Evolutionary conservation across 1,139 yeast genomes (phyloP), one percentile per base, ranked within the genome.

Genomic region (Sporopachydermia cereana): DNA sequence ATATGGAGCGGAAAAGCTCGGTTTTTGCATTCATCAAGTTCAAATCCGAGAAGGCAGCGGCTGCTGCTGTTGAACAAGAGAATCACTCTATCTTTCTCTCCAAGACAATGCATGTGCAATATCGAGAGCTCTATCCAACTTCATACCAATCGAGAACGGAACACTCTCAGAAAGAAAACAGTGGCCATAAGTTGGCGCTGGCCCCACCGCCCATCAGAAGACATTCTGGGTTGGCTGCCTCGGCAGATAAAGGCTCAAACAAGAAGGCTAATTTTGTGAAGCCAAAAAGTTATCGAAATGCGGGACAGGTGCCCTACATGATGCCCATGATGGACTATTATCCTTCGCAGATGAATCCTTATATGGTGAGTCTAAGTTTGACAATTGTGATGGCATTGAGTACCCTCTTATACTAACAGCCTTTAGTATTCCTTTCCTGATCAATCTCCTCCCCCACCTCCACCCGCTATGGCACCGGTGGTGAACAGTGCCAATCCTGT

Each of bases 91-190:
- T 79, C 61, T 76, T 85, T 55, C 65, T 76, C 55, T 78, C 76
- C 46, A 79, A 74, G 59, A 81, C 91, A 3, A 81, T 85, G 69
- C 91, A 83, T 62, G 95, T 85, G 41, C 93, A 83, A 60, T 84
- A 81, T 57, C 73, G 84, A 49, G 93, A 83, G 58, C 62, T 76
- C 50, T 76, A 76, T 51, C 71, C 39, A 34, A 7, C 39, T 34
- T 7, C 5, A 7, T 34, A 16, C 17, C 39, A 34, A 16, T 39
- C 7, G 24, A 25, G 25, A 7, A 41, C 30, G 20, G 17, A 7
- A 18, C 14, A 14, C 14, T 30, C 22, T 34, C n/a, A 34, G 5
- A 34, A 34, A 7, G 12, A 34, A 34, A 12, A 12, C 30, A 27
- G n/a, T n/a, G 12, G 14, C n/a, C 30, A 27, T 12, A 34, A 20